Evolutionary conservation across 257 asterid genomes (phyloP).

Genomic region (Fraxinus americana): DNA sequence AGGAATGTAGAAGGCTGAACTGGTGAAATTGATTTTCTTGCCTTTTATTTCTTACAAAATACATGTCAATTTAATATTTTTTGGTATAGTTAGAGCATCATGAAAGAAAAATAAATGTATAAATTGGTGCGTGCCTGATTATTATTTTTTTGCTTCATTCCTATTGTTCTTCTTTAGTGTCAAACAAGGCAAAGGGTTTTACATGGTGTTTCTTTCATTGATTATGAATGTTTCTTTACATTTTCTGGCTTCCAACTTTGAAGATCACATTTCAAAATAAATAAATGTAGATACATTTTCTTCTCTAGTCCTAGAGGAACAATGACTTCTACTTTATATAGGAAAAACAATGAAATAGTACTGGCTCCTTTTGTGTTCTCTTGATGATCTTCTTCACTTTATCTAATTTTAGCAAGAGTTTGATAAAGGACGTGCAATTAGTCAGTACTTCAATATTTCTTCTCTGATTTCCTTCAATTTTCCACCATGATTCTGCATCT

Average conservation of each 20-base stretch:
- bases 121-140: not conserved
- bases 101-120: not conserved
- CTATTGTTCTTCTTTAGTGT: not conserved
- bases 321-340: not conserved
- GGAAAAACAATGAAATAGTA: not conserved
- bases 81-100: not conserved
- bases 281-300: not conserved
- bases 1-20: not conserved
- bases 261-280: not conserved
- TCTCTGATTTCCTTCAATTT: not conserved
- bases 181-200: not conserved
- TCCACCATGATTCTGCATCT: constrained; percentile 20
- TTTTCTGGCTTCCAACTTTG: not conserved
- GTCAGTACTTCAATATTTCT: not conserved
- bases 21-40: not conserved
- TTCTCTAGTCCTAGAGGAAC: not conserved
- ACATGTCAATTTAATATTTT: not conserved
- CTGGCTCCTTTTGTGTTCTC: constrained; percentile 1
- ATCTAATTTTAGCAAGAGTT: not conserved
- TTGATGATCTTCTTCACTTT: not conserved
- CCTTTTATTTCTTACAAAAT: not conserved
- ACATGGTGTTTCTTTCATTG: not conserved
- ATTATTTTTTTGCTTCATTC: not conserved
- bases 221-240: not conserved
- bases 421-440: not conserved